A percentile compares a stretch with the other conserved stretches of the same genome.
Evolutionary conservation across 345 rosid genomes (phyloP).

Genomic region (Rhizophora apiculata): DNA sequence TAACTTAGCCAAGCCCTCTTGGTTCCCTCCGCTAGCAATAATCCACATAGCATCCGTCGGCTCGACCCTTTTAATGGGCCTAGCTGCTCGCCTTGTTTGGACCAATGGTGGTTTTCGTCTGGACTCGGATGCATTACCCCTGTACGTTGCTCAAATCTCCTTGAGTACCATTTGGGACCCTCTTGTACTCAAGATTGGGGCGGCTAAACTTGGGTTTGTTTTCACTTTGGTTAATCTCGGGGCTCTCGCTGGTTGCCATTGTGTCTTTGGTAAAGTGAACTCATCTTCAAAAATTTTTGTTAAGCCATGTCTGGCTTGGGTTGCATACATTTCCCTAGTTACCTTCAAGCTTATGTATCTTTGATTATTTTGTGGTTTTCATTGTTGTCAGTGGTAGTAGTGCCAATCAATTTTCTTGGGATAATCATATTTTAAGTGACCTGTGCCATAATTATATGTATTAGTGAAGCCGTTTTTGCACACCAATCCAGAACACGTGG

Average conservation of each 20-base stretch:
- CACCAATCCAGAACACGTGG: no score
- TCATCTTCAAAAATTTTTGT: slow-evolving; percentile 23
- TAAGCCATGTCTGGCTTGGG: slow-evolving; percentile 36
- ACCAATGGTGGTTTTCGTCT: slow-evolving; percentile 24
- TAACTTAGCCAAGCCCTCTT: slow-evolving; percentile 19
- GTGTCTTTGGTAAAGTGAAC: slow-evolving; percentile 23
- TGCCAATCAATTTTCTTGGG: no score
- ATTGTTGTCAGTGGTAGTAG: no score
- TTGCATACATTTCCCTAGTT: slow-evolving; percentile 25
- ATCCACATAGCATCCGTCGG: slow-evolving; percentile 28
- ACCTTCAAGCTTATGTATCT: slow-evolving; percentile 24
- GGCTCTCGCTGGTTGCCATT: slow-evolving; percentile 25
- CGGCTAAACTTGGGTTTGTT: slow-evolving; percentile 23
- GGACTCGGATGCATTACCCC: slow-evolving; percentile 24
- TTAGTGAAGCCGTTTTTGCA: no score
- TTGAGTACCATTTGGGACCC: slow-evolving; percentile 38
- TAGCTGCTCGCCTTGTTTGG: slow-evolving; percentile 40
- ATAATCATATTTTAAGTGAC: no score
- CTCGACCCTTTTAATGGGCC: slow-evolving; percentile 34
- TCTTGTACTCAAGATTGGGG: slow-evolving; percentile 34
- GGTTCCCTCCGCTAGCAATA: slow-evolving; percentile 37
- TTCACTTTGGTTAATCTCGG: slow-evolving; percentile 27
- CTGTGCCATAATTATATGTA: no score
- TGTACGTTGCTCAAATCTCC: slow-evolving; percentile 30
- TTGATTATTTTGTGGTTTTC: not conserved